A percentile compares a stretch with the other conserved stretches of the same genome.
Conservation (phyloP, 2,329 filamentous ascomycete genomes). For the Lachnellula arida region DNA sequence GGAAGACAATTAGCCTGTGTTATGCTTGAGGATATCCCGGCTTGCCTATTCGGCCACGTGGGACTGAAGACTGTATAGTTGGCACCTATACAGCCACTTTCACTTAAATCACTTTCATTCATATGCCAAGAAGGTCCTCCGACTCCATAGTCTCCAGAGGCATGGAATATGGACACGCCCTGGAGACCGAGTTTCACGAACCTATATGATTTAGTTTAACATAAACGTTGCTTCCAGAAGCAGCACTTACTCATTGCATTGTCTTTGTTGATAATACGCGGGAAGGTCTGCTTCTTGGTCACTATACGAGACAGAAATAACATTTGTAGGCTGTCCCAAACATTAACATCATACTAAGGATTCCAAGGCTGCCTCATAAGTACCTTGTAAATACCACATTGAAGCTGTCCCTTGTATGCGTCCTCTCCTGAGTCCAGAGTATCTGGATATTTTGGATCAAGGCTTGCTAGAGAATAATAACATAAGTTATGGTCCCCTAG, state of each 20-base stretch:
- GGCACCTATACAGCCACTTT: conserved; percentile 41
- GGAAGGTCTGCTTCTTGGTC: conserved; percentile 64
- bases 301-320: conserved; percentile 60
- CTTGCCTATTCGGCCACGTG: background rate
- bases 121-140: conserved; percentile 55
- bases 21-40: background rate
- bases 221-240: background rate
- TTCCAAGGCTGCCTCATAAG: background rate
- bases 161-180: conserved; percentile 61
- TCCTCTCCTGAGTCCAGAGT: background rate
- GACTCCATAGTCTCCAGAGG: conserved; percentile 55
- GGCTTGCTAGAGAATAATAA: background rate
- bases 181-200: conserved; percentile 61
- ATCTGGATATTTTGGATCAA: conserved; percentile 20
- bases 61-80: conserved; percentile 35
- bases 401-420: conserved; percentile 5
- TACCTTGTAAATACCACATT: conserved; percentile 16
- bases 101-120: conserved; percentile 38
- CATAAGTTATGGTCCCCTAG: conserved; percentile 36
- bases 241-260: conserved; percentile 49
- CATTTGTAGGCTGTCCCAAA: conserved; percentile 17
- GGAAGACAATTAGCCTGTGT: conserved; percentile 29
- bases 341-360: background rate
- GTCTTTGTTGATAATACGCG: conserved; percentile 52
- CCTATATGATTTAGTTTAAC: background rate